These are phyloP conservation scores for Penicillium taxi DNA, from an alignment of 495 filamentous ascomycete genomes.

Conservation along the genomic window DNA sequence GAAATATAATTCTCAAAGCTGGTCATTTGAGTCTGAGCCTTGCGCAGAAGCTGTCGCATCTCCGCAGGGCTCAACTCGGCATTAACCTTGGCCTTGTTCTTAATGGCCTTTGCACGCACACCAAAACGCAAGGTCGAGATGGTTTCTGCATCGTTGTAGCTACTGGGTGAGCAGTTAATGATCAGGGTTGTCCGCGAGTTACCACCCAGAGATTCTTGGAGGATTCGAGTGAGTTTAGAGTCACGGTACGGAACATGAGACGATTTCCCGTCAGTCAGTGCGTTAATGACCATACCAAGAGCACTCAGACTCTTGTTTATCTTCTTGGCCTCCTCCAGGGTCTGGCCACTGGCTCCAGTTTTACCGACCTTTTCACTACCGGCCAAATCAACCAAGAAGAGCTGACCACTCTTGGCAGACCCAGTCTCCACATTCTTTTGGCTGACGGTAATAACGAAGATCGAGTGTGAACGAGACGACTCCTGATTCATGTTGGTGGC, in stretches of 20 bases:
- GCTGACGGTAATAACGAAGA: constrained; percentile 93
- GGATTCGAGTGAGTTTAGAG: constrained; percentile 92
- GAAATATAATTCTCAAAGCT: constrained; percentile 81
- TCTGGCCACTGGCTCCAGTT: constrained; percentile 95
- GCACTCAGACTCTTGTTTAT: constrained; percentile 99
- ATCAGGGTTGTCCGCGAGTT: constrained; percentile 96
- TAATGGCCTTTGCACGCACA: constrained; percentile 95
- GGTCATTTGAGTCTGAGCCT: constrained; percentile 81
- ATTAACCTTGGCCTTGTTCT: constrained; percentile 99
- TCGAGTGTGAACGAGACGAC: constrained; percentile 96
- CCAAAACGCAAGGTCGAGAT: constrained; percentile 90
- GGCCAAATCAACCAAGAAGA: constrained; percentile 95
- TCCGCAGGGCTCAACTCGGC: constrained; percentile 92
- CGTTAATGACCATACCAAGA: constrained; percentile 97
- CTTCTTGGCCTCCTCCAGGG: constrained; percentile 97
- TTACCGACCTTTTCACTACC: constrained; percentile 98
- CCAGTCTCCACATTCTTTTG: constrained; percentile 98
- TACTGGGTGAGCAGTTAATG: constrained; percentile 96
- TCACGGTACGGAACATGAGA: constrained; percentile 94
- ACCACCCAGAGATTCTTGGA: constrained; percentile 93
- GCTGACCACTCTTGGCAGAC: constrained; percentile 89
- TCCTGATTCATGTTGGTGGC: constrained; percentile 99
- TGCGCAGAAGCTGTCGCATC: constrained; percentile 83
- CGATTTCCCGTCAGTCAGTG: constrained; percentile 97
- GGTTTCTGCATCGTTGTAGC: constrained; percentile 96